These are phyloP conservation scores for Fusarium gaditjirri DNA, from an alignment of 2,329 filamentous ascomycete species.

Conservation along the genomic window DNA sequence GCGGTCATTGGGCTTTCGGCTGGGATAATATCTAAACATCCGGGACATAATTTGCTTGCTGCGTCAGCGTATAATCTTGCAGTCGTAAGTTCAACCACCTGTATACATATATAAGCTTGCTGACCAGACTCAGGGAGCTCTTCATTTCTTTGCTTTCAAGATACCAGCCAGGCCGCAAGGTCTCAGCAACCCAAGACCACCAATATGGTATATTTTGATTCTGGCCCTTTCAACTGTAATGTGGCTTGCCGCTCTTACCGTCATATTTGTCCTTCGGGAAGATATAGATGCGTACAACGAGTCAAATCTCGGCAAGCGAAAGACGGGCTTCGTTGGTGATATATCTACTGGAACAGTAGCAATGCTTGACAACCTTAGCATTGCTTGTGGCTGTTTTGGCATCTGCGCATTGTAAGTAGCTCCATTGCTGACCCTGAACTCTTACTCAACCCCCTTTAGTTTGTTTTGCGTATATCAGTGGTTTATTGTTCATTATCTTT, in stretches of 20 bases:
- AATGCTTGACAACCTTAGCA: constrained; percentile 24
- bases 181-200: constrained; percentile 3
- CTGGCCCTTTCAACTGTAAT: constrained; percentile 10
- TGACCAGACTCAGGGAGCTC: constrained; percentile 8
- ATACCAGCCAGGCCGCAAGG: constrained; percentile 11
- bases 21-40: constrained; percentile 29
- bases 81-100: background rate
- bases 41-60: constrained; percentile 6
- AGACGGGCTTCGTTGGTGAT: background rate
- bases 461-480: constrained; percentile 25
- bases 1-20: constrained; percentile 27
- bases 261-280: constrained; percentile 19
- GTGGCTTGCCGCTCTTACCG: constrained; percentile 18
- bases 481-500: constrained; percentile 16
- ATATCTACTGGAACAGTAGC: constrained; percentile 10
- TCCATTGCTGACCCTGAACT: accelerated
- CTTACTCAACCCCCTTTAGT: background rate
- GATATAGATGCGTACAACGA: constrained; percentile 7
- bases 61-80: constrained; percentile 25
- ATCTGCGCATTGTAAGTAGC: constrained; percentile 26
- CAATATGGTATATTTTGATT: constrained; percentile 19
- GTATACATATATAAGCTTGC: background rate
- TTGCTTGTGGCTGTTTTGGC: constrained; percentile 32
- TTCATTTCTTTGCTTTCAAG: constrained; percentile 17
- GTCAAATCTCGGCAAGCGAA: background rate